Conservation (phyloP, 768 basidiomycete genomes). For the Trametes cinnabarina region DNA sequence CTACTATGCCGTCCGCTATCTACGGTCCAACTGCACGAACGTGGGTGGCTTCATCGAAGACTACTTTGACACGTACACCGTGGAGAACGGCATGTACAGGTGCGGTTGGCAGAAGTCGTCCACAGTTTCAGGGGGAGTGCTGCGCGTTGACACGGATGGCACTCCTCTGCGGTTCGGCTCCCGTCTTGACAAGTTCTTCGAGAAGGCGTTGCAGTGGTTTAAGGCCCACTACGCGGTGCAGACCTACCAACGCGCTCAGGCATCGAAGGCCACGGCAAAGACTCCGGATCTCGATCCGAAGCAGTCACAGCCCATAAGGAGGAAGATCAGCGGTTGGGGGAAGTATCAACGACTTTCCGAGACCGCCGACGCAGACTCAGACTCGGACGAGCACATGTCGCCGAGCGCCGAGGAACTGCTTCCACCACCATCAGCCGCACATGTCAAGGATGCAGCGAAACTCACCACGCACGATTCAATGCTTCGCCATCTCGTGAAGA, state of each 20-base stretch:
- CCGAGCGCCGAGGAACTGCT: no score
- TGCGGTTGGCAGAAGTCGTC: neutral
- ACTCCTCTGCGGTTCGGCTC: neutral
- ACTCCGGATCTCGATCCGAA: no score
- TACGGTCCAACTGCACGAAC: neutral
- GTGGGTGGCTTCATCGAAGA: neutral
- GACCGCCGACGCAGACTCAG: no score
- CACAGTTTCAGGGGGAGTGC: neutral
- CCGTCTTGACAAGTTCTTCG: neutral
- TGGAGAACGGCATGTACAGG: neutral
- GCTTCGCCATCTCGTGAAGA: no score
- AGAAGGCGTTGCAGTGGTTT: neutral
- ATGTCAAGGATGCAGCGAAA: no score
- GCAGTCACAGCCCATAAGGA: no score
- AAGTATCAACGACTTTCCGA: no score
- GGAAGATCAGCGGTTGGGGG: no score
- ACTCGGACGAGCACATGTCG: no score
- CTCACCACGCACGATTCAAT: no score
- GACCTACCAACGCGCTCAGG: neutral
- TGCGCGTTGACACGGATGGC: neutral
- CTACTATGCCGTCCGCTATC: slow-evolving; percentile 1
- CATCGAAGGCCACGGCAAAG: no score
- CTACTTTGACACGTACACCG: neutral
- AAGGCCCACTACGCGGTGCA: neutral
- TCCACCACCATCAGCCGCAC: no score